Evolutionary conservation across 1,284 basidiomycete species (phyloP).

Genomic region (Volvariella volvacea): DNA sequence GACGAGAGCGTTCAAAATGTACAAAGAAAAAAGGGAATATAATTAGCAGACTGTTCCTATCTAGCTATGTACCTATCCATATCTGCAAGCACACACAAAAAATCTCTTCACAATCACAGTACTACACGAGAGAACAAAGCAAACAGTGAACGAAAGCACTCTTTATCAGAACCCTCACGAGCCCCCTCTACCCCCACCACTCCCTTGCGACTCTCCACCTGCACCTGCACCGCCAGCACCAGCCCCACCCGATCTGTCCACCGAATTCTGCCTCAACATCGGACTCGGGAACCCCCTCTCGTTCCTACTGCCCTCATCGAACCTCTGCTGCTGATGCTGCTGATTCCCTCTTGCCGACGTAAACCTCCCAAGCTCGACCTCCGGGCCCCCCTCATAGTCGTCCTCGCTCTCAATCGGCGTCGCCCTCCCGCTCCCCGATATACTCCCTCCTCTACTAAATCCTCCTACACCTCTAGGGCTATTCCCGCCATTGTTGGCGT

Average conservation of each 20-base stretch:
- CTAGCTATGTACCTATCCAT: too few species aligned
- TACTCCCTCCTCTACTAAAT: constrained; percentile 14
- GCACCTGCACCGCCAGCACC: too few species aligned
- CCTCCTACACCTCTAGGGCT: constrained; percentile 12
- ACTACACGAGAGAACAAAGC: too few species aligned
- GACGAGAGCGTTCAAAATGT: too few species aligned
- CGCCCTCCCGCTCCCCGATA: constrained; percentile 23
- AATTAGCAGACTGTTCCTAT: too few species aligned
- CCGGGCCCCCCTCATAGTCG: constrained; percentile 37
- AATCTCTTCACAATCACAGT: too few species aligned
- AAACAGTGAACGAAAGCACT: too few species aligned
- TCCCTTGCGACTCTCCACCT: too few species aligned
- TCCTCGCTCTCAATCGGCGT: constrained; percentile 54
- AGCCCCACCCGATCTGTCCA: background rate
- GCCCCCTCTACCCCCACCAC: too few species aligned
- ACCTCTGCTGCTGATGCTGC: constrained; percentile 26
- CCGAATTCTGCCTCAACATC: constrained; percentile 29
- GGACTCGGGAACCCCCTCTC: constrained; percentile 55
- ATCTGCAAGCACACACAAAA: too few species aligned
- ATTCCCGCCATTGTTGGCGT: constrained; percentile 14
- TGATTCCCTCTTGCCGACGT: constrained; percentile 12
- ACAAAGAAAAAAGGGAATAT: too few species aligned
- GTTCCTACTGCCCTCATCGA: constrained; percentile 30
- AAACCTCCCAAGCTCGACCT: constrained; percentile 29
- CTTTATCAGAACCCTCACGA: too few species aligned